These are phyloP conservation scores for Lenwebbia sp. DNA, from an alignment of 345 rosid genomes.

Conservation along the genomic window DNA sequence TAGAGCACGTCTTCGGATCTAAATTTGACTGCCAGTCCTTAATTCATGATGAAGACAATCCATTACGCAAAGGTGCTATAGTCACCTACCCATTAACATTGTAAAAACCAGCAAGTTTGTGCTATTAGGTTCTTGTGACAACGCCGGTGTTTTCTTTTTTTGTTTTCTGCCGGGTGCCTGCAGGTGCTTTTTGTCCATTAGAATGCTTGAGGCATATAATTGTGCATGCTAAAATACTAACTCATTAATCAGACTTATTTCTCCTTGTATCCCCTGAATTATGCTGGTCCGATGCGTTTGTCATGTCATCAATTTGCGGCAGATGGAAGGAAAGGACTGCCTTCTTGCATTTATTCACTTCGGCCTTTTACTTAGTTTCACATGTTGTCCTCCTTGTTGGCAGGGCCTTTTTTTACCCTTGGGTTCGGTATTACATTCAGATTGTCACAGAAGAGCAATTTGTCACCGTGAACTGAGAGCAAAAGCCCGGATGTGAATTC, in stretches of 20 bases:
- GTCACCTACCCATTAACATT: background rate
- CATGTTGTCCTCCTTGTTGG: background rate
- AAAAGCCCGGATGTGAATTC: background rate
- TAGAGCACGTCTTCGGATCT: background rate
- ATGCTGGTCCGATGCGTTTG: background rate
- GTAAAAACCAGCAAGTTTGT: background rate
- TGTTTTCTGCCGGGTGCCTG: accelerated
- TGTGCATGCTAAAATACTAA: background rate
- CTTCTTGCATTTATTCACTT: background rate
- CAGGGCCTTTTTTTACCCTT: background rate
- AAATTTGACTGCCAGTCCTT: background rate
- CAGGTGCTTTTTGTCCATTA: background rate
- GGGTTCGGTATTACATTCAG: background rate
- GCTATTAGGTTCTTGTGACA: background rate
- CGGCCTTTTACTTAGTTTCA: background rate
- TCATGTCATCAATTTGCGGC: background rate
- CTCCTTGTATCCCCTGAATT: background rate
- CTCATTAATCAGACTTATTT: background rate
- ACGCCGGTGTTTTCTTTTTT: background rate
- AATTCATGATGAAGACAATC: background rate
- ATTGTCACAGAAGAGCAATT: background rate
- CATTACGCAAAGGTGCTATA: background rate
- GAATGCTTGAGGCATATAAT: background rate
- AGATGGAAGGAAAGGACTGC: background rate
- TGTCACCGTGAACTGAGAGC: background rate